Conservation (phyloP, 1,284 basidiomycete genomes). For the Quambalaria eucalypti region DNA sequence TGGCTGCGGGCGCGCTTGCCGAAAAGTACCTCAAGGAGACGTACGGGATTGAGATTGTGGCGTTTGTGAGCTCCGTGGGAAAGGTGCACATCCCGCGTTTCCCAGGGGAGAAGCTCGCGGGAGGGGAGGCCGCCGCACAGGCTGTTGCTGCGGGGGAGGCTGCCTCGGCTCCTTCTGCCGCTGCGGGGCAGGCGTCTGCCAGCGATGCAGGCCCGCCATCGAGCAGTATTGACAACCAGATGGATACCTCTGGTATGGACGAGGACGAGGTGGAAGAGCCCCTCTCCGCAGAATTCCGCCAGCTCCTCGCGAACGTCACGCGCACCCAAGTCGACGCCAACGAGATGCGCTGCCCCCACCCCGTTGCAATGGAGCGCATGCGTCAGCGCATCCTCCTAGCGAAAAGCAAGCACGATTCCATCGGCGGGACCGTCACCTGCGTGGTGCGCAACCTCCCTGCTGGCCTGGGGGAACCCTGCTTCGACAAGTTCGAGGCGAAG, state of each 20-base stretch:
- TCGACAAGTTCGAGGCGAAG: constrained; percentile 96
- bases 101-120: constrained; percentile 30
- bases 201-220: constrained; percentile 5
- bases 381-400: constrained; percentile 87
- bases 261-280: constrained; percentile 68
- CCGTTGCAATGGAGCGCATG: constrained; percentile 79
- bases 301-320: constrained; percentile 70
- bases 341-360: constrained; percentile 81
- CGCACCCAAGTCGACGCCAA: constrained; percentile 81
- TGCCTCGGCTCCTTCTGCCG: constrained; percentile 1
- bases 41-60: constrained; percentile 87
- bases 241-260: constrained; percentile 53
- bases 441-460: constrained; percentile 81
- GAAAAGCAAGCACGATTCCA: constrained; percentile 82
- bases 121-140: constrained; percentile 7
- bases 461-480: constrained; percentile 92
- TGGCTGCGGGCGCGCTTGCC: constrained; percentile 95
- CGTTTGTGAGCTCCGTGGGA: constrained; percentile 92
- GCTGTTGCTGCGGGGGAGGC: background rate
- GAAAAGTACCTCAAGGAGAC: constrained; percentile 86
- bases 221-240: constrained; percentile 26
- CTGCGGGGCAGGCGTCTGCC: too few species aligned
- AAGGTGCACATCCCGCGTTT: constrained; percentile 64
- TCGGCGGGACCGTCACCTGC: constrained; percentile 94
- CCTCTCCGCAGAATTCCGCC: constrained; percentile 70